Conservation (phyloP, 176 grass and related monocot species). For the Hyparrhenia diplandra region DNA sequence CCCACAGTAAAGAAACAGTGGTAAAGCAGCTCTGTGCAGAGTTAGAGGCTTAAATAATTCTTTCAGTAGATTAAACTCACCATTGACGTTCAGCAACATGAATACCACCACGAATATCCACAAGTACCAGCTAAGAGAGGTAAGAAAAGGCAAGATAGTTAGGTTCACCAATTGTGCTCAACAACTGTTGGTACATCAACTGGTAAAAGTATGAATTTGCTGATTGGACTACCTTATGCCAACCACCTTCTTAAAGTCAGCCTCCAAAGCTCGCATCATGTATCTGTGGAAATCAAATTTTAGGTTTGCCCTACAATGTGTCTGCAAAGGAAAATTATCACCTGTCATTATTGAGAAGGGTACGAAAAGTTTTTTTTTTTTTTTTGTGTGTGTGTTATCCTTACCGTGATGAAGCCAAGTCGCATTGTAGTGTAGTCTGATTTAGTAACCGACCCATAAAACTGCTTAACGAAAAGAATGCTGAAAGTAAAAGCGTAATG, state of each 20-base stretch:
- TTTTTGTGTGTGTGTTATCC: background rate
- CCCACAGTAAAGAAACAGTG: background rate
- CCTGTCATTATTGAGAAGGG: background rate
- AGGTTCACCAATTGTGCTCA: background rate
- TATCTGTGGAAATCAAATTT: constrained; percentile 95
- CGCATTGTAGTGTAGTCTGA: constrained; percentile 82
- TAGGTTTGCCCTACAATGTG: constrained; percentile 68
- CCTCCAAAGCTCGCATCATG: constrained; percentile 79
- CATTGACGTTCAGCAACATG: constrained; percentile 85
- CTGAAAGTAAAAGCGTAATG: constrained; percentile 36
- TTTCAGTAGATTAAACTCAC: constrained; percentile 34
- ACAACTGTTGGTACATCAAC: constrained; percentile 3
- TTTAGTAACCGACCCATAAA: constrained; percentile 64
- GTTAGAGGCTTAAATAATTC: background rate
- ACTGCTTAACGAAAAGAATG: constrained; percentile 91
- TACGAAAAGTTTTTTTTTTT: background rate
- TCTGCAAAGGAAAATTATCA: constrained; percentile 32
- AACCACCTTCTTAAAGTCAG: constrained; percentile 93
- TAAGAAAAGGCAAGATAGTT: background rate
- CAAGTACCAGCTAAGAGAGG: constrained; percentile 68
- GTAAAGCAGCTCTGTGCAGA: background rate
- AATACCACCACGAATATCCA: constrained; percentile 97
- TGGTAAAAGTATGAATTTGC: background rate
- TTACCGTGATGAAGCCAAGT: constrained; percentile 72
- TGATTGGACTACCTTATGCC: constrained; percentile 65